Evolutionary conservation across 768 basidiomycete genomes (phyloP).

Genomic region (Mycena epipterygia): DNA sequence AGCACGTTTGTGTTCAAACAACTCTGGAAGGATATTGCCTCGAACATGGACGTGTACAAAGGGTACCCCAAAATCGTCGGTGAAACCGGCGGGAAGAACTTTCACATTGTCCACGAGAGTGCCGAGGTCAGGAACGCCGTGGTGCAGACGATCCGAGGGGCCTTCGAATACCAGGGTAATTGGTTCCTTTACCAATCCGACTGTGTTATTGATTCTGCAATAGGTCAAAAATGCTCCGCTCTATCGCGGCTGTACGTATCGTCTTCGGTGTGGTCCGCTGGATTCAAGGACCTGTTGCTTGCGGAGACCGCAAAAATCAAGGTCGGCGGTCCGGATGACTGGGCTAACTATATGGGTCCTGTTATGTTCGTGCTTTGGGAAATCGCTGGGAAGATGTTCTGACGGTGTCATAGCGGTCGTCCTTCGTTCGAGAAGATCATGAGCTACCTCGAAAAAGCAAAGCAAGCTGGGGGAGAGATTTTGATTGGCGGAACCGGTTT

Average conservation of each 20-base stretch:
- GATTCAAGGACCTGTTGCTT: slow-evolving; percentile 88
- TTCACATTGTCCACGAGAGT: slow-evolving; percentile 91
- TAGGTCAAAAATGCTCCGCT: slow-evolving; percentile 97
- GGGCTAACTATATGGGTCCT: slow-evolving; percentile 92
- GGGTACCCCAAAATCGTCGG: slow-evolving; percentile 96
- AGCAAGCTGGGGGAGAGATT: slow-evolving; percentile 90
- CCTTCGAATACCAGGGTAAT: slow-evolving; percentile 95
- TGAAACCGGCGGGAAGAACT: slow-evolving; percentile 99
- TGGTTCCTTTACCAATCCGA: slow-evolving; percentile 1
- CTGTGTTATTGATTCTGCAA: neutral
- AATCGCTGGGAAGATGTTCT: neutral
- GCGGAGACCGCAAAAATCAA: slow-evolving; percentile 86
- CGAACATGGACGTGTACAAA: slow-evolving; percentile 89
- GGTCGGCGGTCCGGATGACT: slow-evolving; percentile 83
- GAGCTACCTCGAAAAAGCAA: slow-evolving; percentile 88
- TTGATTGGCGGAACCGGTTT: slow-evolving; percentile 86
- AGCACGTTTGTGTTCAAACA: slow-evolving; percentile 95
- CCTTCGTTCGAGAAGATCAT: slow-evolving; percentile 92
- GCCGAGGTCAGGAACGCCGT: slow-evolving; percentile 94
- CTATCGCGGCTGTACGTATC: slow-evolving; percentile 93
- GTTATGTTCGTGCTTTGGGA: slow-evolving; percentile 78
- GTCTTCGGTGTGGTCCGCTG: slow-evolving; percentile 84
- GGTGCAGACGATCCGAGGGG: slow-evolving; percentile 86
- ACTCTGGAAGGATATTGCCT: slow-evolving; percentile 95
- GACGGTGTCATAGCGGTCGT: slow-evolving; percentile 66